Evolutionary conservation across 1,284 basidiomycete genomes (phyloP).

Genomic region (Phylloporus sp.): DNA sequence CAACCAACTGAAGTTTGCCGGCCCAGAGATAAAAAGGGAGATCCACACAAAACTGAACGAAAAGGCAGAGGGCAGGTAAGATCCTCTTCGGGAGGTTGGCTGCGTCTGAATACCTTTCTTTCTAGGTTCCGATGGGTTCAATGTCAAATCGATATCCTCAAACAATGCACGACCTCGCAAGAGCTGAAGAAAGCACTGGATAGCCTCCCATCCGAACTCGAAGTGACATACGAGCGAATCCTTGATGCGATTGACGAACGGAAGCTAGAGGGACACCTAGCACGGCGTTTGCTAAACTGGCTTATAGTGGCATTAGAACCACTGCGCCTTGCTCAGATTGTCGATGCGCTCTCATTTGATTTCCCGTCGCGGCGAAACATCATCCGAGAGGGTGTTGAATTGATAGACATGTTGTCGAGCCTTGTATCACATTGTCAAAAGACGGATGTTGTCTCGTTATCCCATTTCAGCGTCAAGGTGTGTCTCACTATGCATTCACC

Average conservation of each 20-base stretch:
- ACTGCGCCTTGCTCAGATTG: not conserved
- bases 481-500: not conserved
- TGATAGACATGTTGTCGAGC: no score
- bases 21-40: not conserved
- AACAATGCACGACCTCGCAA: not conserved
- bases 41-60: not conserved
- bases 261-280: not conserved
- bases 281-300: not conserved
- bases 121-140: not conserved
- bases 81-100: not conserved
- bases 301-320: not conserved
- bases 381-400: not conserved
- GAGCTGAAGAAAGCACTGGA: not conserved
- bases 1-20: not conserved
- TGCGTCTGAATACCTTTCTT: not conserved
- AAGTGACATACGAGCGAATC: not conserved
- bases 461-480: not conserved
- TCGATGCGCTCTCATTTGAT: not conserved
- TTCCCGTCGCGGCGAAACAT: not conserved
- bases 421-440: no score
- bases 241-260: not conserved
- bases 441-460: no score
- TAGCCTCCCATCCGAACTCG: not conserved
- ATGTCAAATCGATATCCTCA: not conserved
- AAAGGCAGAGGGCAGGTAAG: not conserved